Conservation (phyloP, 257 asterid species). For the Gentiana dahurica region DNA sequence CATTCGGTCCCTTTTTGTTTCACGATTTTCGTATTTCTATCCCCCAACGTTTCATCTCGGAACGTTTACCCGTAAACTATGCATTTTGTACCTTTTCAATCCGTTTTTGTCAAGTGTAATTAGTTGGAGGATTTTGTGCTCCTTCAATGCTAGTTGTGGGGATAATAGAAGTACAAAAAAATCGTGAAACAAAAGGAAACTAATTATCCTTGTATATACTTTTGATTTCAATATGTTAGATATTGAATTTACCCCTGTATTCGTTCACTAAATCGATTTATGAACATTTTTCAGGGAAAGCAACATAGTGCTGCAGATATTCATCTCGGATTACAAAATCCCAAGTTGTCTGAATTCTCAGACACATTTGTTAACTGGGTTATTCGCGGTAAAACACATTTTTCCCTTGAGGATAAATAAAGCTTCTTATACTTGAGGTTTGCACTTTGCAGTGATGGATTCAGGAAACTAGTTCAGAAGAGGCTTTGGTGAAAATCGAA, state of each 20-base stretch:
- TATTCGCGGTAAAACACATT: slow-evolving; percentile 35
- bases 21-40: too few species aligned
- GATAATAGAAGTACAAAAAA: not conserved
- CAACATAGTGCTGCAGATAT: slow-evolving; percentile 29
- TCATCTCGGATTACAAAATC: slow-evolving; percentile 14
- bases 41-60: too few species aligned
- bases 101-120: not conserved
- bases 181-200: too few species aligned
- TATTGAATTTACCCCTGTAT: not conserved
- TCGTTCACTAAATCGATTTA: not conserved
- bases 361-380: slow-evolving; percentile 70
- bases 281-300: slow-evolving; percentile 27
- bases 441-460: not conserved
- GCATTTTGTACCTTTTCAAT: not conserved
- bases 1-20: not conserved
- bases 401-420: slow-evolving; percentile 28
- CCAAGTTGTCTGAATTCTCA: slow-evolving; percentile 31
- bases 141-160: not conserved
- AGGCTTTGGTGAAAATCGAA: too few species aligned
- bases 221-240: not conserved
- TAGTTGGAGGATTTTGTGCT: not conserved
- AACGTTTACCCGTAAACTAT: not conserved
- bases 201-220: too few species aligned
- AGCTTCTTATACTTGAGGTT: slow-evolving; percentile 8
- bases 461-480: too few species aligned